A percentile compares a stretch with the other conserved stretches of the same genome.
Evolutionary conservation across 805 yeast species (phyloP).

Genomic region (Candida adriatica): DNA sequence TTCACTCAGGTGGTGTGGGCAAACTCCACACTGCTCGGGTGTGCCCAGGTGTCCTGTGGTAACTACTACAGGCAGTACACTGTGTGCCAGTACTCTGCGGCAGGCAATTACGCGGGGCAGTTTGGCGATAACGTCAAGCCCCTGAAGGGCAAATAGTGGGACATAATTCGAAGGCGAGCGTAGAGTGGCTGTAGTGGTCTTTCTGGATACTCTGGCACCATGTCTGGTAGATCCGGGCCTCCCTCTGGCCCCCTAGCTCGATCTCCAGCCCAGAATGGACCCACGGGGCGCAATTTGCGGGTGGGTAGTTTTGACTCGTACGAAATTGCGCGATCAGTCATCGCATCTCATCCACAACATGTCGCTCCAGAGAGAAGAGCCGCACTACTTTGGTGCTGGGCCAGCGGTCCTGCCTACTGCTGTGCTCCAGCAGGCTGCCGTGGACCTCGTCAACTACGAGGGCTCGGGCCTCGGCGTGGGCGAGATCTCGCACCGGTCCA

Average conservation of each 20-base stretch:
- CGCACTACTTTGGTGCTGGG: slow-evolving; percentile 95
- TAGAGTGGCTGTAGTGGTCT: no score
- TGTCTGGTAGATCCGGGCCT: no score
- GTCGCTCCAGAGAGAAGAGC: slow-evolving; percentile 54
- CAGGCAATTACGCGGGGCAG: slow-evolving; percentile 55
- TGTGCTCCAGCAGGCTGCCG: slow-evolving; percentile 84
- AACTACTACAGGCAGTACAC: slow-evolving; percentile 45
- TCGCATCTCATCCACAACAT: no score
- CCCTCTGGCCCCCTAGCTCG: no score
- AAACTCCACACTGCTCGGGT: slow-evolving; percentile 54
- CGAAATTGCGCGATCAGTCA: no score
- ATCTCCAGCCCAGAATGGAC: no score
- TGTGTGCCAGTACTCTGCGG: slow-evolving; percentile 61
- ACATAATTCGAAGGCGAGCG: no score
- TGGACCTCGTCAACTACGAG: slow-evolving; percentile 68
- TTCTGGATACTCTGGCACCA: no score
- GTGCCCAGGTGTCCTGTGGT: slow-evolving; percentile 59
- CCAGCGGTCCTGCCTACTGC: slow-evolving; percentile 86
- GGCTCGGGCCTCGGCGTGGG: slow-evolving; percentile 80
- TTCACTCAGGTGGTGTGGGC: slow-evolving; percentile 81
- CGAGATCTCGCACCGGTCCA: slow-evolving; percentile 93
- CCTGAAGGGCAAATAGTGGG: no score
- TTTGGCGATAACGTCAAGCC: slow-evolving; percentile 30
- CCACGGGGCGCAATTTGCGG: no score
- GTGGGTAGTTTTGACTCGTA: no score